A percentile compares a stretch with the other conserved stretches of the same genome.
These are phyloP conservation scores for button mushroom (Agaricus bisporus) DNA, from an alignment of 768 basidiomycete genomes.

Conservation along the genomic window DNA sequence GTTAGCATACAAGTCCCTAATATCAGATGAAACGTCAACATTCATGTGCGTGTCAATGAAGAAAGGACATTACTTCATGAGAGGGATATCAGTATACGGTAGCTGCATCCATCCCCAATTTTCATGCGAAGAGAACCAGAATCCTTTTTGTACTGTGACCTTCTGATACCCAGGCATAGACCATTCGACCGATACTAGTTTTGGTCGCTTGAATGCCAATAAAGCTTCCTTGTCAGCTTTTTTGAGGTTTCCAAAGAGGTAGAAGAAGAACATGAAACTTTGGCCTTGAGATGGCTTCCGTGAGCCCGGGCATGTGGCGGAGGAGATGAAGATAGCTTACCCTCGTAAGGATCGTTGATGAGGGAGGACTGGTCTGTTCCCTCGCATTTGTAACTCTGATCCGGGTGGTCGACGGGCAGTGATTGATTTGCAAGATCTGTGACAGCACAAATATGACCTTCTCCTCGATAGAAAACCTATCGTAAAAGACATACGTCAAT, in stretches of 20 bases:
- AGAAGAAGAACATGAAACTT: conserved; percentile 17
- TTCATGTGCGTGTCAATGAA: background rate
- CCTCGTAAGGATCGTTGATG: conserved; percentile 20
- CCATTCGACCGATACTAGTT: conserved; percentile 17
- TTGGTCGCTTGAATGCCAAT: conserved; percentile 16
- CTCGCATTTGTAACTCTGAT: conserved; percentile 19
- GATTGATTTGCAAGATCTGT: conserved; percentile 17
- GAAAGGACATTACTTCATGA: conserved; percentile 12
- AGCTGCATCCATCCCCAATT: conserved; percentile 21
- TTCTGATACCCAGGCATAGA: conserved; percentile 10
- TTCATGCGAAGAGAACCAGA: conserved; percentile 21
- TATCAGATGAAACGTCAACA: background rate
- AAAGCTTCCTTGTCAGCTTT: conserved; percentile 13
- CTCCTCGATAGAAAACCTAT: conserved; percentile 19
- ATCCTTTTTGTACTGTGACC: conserved; percentile 20
- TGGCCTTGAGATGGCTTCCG: conserved; percentile 10
- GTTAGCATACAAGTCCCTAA: conserved; percentile 16
- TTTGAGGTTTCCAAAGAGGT: conserved; percentile 15
- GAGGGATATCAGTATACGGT: conserved; percentile 17
- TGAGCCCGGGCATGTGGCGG: background rate
- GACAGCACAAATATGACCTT: conserved; percentile 18
- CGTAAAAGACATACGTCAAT: background rate
- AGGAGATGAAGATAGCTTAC: background rate
- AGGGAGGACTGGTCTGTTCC: conserved; percentile 14
- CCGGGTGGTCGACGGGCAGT: conserved; percentile 14